phyloP scores from a whole-genome alignment of 768 basidiomycete species.

The Paxillus rubicundulus region DNA sequence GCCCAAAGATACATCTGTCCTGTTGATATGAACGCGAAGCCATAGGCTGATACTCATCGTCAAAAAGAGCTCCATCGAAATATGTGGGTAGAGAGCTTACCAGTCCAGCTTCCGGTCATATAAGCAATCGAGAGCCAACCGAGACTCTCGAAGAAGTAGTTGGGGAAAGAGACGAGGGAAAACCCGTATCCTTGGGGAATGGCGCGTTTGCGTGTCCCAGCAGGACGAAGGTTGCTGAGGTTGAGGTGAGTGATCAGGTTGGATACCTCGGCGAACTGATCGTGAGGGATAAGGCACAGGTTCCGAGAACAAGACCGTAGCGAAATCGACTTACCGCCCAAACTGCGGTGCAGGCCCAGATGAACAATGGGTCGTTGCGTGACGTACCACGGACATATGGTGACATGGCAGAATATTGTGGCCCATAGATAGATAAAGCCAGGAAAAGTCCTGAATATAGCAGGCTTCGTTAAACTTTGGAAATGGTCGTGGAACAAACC shows the following conservation, averaged over 20 bases:
- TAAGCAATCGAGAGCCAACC: conserved; percentile 68
- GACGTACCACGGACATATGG: conserved; percentile 61
- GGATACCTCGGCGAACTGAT: conserved; percentile 78
- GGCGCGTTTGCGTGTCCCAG: conserved; percentile 72
- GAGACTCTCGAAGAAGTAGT: conserved; percentile 90
- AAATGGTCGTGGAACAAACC: not conserved
- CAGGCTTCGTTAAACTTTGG: not conserved
- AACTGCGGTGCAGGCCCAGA: conserved; percentile 61
- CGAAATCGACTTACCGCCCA: conserved; percentile 63
- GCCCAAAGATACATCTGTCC: conserved; percentile 87
- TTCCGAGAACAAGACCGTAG: not conserved
- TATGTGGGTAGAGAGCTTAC: conserved; percentile 42
- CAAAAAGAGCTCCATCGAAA: not conserved
- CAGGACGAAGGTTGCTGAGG: conserved; percentile 79
- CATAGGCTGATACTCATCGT: conserved; percentile 41
- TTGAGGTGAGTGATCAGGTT: conserved; percentile 84
- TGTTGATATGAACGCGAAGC: conserved; percentile 63
- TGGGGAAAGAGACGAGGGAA: conserved; percentile 80
- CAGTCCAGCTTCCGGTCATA: conserved; percentile 75
- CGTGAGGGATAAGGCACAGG: not conserved
- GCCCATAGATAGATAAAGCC: conserved; percentile 78
- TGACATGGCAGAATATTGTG: conserved; percentile 66
- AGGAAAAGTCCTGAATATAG: conserved; percentile 58
- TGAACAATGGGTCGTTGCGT: conserved; percentile 63
- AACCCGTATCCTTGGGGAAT: conserved; percentile 95